Conservation (phyloP, 2,329 filamentous ascomycete species). For the Ceratocystis papillata region DNA sequence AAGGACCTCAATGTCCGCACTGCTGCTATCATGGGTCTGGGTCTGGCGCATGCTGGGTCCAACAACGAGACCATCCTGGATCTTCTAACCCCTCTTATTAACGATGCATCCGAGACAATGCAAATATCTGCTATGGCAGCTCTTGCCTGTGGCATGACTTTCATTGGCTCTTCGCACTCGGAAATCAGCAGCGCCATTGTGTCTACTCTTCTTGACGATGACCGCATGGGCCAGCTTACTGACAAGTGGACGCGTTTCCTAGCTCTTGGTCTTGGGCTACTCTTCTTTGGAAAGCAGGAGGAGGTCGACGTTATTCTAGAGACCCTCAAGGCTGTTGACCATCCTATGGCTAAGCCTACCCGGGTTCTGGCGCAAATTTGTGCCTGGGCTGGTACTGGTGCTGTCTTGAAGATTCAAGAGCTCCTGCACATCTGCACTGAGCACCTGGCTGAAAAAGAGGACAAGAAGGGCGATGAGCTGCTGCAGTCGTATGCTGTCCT, state of each 20-base stretch:
- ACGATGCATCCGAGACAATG: slow-evolving; percentile 77
- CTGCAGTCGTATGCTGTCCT: slow-evolving; percentile 93
- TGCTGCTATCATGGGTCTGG: slow-evolving; percentile 89
- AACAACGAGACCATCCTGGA: slow-evolving; percentile 85
- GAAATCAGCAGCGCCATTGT: slow-evolving; percentile 89
- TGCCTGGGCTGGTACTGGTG: slow-evolving; percentile 94
- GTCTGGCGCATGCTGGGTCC: slow-evolving; percentile 85
- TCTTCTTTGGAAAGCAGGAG: slow-evolving; percentile 95
- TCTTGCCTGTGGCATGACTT: slow-evolving; percentile 77
- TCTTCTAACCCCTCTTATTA: slow-evolving; percentile 73
- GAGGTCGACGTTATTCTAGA: slow-evolving; percentile 98
- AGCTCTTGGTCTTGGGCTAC: slow-evolving; percentile 78
- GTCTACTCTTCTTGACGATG: slow-evolving; percentile 85
- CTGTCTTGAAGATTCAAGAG: slow-evolving; percentile 93
- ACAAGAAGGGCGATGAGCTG: slow-evolving; percentile 90
- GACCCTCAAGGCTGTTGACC: slow-evolving; percentile 91
- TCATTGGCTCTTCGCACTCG: slow-evolving; percentile 82
- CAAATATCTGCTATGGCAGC: slow-evolving; percentile 94
- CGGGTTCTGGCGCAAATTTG: slow-evolving; percentile 91
- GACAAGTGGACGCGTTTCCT: slow-evolving; percentile 99
- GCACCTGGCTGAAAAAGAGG: slow-evolving; percentile 85
- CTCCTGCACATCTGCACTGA: slow-evolving; percentile 97
- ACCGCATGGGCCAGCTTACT: slow-evolving; percentile 78
- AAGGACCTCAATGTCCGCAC: slow-evolving; percentile 69
- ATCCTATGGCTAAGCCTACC: slow-evolving; percentile 94